phyloP scores from a whole-genome alignment of 2,329 filamentous ascomycete species.

The Diaporthe capsici region DNA sequence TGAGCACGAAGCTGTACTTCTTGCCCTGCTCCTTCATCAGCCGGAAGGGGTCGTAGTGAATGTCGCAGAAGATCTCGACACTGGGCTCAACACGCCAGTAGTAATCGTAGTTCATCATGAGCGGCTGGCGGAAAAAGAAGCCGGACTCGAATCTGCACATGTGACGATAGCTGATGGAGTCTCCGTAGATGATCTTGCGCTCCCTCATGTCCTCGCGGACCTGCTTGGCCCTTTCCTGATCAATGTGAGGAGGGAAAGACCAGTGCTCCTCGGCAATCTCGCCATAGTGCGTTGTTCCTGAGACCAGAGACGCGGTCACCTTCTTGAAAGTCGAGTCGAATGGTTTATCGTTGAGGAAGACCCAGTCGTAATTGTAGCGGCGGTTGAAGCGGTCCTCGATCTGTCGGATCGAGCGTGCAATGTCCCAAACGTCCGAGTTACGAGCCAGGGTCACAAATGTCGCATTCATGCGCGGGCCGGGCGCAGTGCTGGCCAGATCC shows the following conservation, averaged over 20 bases:
- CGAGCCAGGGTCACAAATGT: conserved; percentile 97
- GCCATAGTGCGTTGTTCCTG: conserved; percentile 92
- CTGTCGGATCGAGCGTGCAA: conserved; percentile 94
- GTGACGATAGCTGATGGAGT: conserved; percentile 96
- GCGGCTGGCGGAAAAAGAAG: conserved; percentile 96
- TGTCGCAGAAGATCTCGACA: conserved; percentile 95
- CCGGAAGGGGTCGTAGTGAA: conserved; percentile 96
- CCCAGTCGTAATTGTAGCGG: conserved; percentile 98
- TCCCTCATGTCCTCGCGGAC: conserved; percentile 95
- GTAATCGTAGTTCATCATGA: conserved; percentile 98
- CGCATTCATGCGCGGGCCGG: conserved; percentile 89
- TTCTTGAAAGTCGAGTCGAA: conserved; percentile 96
- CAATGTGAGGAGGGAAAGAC: conserved; percentile 97
- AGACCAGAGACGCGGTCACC: conserved; percentile 89
- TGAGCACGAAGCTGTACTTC: conserved; percentile 98
- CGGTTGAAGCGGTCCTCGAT: conserved; percentile 98
- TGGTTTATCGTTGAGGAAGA: conserved; percentile 96
- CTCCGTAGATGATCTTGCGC: conserved; percentile 97
- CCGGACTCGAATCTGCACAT: conserved; percentile 99
- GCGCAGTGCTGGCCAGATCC: conserved; percentile 65
- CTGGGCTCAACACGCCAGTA: conserved; percentile 99
- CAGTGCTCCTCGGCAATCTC: conserved; percentile 92
- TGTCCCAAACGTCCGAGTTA: conserved; percentile 96
- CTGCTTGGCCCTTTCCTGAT: conserved; percentile 91
- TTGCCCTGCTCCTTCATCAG: conserved; percentile 97